Evolutionary conservation across 1,284 basidiomycete genomes (phyloP).

Genomic region (Ceratobasidium papillatum): DNA sequence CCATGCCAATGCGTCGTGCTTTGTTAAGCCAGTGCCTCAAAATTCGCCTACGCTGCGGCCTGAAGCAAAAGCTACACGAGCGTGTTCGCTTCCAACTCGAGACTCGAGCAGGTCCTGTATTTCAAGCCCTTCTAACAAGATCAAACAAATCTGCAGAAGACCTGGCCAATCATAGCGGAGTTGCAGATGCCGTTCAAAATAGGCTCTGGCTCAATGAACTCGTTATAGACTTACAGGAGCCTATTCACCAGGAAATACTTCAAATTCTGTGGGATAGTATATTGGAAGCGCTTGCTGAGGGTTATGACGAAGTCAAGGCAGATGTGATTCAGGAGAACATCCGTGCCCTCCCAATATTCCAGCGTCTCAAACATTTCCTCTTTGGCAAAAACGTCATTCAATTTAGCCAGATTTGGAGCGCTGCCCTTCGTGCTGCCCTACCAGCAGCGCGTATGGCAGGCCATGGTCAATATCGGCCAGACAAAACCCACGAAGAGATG

Average conservation of each 20-base stretch:
- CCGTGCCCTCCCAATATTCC: neutral
- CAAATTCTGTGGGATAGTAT: slow-evolving; percentile 29
- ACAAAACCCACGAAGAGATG: slow-evolving; percentile 13
- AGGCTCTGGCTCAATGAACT: slow-evolving; percentile 25
- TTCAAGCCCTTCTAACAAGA: neutral
- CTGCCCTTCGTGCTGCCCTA: slow-evolving; percentile 9
- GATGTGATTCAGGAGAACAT: slow-evolving; percentile 8
- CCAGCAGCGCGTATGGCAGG: slow-evolving; percentile 22
- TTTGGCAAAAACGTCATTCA: slow-evolving; percentile 32
- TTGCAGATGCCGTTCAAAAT: slow-evolving; percentile 6
- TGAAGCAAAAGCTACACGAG: slow-evolving; percentile 19
- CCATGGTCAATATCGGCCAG: slow-evolving; percentile 10
- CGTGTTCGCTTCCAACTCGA: slow-evolving; percentile 4
- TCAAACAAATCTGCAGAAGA: neutral
- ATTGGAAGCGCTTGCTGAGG: slow-evolving; percentile 14
- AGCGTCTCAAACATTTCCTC: slow-evolving; percentile 11
- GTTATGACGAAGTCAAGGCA: slow-evolving; percentile 1
- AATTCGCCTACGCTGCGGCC: slow-evolving; percentile 8
- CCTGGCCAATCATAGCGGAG: neutral
- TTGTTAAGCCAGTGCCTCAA: slow-evolving; percentile 24
- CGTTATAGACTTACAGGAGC: neutral
- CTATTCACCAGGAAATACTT: slow-evolving; percentile 15
- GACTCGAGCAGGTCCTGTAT: neutral
- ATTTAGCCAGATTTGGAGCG: slow-evolving; percentile 25
- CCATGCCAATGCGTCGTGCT: neutral